Evolutionary conservation across 768 basidiomycete genomes (phyloP).

Genomic region (Boletus pseudopeckii): DNA sequence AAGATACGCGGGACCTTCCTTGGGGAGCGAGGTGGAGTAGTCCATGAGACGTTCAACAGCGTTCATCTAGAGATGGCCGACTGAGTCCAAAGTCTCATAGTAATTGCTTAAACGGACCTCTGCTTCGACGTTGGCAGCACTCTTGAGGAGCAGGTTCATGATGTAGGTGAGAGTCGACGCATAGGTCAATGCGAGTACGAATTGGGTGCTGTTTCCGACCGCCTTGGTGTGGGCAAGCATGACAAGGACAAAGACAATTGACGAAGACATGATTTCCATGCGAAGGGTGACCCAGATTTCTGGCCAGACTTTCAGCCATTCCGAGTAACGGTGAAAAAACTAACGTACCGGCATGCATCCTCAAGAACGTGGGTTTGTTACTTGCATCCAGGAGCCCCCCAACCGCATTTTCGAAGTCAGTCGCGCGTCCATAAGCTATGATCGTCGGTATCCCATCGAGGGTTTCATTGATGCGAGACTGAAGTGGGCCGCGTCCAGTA

Average conservation of each 20-base stretch:
- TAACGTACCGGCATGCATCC: slow-evolving; percentile 24
- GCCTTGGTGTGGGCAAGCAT: slow-evolving; percentile 27
- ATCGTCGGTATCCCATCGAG: slow-evolving; percentile 46
- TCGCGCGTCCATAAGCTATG: slow-evolving; percentile 47
- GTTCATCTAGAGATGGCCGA: slow-evolving; percentile 19
- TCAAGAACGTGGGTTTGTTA: slow-evolving; percentile 29
- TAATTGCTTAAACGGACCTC: slow-evolving; percentile 13
- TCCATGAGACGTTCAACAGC: slow-evolving; percentile 29
- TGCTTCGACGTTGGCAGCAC: slow-evolving; percentile 27
- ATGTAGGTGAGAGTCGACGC: slow-evolving; percentile 24
- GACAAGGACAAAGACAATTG: slow-evolving; percentile 22
- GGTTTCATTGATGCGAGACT: slow-evolving; percentile 50
- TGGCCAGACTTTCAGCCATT: slow-evolving; percentile 2
- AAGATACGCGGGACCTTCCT: slow-evolving; percentile 21
- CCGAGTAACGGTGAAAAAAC: background rate
- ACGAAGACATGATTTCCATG: slow-evolving; percentile 29
- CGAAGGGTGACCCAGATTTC: slow-evolving; percentile 34
- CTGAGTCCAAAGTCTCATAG: background rate
- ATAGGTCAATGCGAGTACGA: slow-evolving; percentile 30
- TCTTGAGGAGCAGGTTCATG: slow-evolving; percentile 28
- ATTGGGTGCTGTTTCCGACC: slow-evolving; percentile 24
- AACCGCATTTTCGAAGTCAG: slow-evolving; percentile 19
- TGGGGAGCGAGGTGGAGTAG: slow-evolving; percentile 23
- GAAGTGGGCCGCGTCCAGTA: slow-evolving; percentile 44
- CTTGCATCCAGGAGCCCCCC: slow-evolving; percentile 22